Evolutionary conservation across 352 stramenopile species (phyloP).

Genomic region (Halophytophthora batemanensis): DNA sequence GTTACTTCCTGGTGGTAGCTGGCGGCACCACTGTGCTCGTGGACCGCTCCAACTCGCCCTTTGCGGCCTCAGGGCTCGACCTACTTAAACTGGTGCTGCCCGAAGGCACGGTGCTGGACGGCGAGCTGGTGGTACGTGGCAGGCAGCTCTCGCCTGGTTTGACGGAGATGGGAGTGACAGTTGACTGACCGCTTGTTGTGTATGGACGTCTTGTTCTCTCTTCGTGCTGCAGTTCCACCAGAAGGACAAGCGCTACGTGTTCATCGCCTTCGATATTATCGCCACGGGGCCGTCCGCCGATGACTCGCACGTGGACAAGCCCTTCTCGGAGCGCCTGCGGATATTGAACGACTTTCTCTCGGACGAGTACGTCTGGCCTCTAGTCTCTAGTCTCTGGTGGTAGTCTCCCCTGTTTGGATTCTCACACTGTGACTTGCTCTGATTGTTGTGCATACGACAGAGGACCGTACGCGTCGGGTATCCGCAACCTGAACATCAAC

Average conservation of each 20-base stretch:
- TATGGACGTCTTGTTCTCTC: constrained; percentile 7
- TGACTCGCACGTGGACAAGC: constrained; percentile 78
- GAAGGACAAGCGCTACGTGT: constrained; percentile 81
- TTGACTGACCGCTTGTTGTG: background rate
- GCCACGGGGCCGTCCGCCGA: constrained; percentile 60
- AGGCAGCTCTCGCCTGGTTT: background rate
- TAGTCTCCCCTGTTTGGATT: too few species aligned
- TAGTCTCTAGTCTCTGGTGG: background rate
- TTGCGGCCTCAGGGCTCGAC: constrained; percentile 75
- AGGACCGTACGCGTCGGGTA: constrained; percentile 60
- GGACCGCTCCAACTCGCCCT: constrained; percentile 77
- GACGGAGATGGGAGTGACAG: background rate
- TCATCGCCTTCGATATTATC: constrained; percentile 91
- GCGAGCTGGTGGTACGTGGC: constrained; percentile 78
- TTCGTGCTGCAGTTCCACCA: constrained; percentile 58
- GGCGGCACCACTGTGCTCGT: constrained; percentile 63
- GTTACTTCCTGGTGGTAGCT: constrained; percentile 88
- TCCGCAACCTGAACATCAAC: constrained; percentile 65
- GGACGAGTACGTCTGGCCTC: constrained; percentile 55
- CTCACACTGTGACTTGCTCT: background rate
- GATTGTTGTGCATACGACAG: constrained; percentile 24
- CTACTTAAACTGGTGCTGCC: constrained; percentile 77
- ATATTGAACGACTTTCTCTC: constrained; percentile 85
- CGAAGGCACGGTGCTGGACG: constrained; percentile 87
- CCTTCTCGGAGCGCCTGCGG: constrained; percentile 73